Evolutionary conservation across 2,329 filamentous ascomycete species (phyloP), one percentile per base, ranked within the genome.

Genomic region (Epicoccum sorghinum): DNA sequence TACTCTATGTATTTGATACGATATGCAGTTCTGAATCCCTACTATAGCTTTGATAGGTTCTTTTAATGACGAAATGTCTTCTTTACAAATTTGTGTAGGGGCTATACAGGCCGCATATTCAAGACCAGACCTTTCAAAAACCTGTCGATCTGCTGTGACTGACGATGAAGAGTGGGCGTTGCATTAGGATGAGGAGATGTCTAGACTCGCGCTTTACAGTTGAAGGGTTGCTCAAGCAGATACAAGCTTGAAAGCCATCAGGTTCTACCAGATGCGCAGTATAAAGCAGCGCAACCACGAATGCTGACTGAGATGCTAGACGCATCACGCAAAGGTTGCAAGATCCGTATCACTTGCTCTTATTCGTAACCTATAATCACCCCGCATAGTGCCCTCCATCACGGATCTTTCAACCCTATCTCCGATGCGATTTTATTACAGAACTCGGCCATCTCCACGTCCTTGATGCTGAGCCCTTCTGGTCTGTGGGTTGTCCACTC

Each of bases 401-500:
- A 38, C 54, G 44, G 52, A 8, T 48, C 44, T 35, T 65, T 67
- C 33, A 71, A 47, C 13, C 70, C 71, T 40, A 73, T 62, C 38
- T 66, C 61, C 9, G 54, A 55, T 4, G 71, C 71, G n/a, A 42
- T 60, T 7, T 45, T 50, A 44, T 74, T 62, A 33, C 71, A 74
- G 24, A 73, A 72, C 40, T 72, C 70, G 23, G 72, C 72, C 71
- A 74, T 74, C 10, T 70, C 62, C 4, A 71, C 64, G 30, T 74
- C 72, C 49, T 73, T 73, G 51, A 67, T 58, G 41, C 69, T 73
- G 18, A 74, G 59, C 1, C 72, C 72, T 30, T 66, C 55, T 3
- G 72, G 70, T n/a, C 52, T 59, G 32, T 74, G 71, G n/a, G 72
- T 74, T 5, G 70, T 73, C 71, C 72, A 74, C 43, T 71, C 69